Conservation (phyloP, 371 early-diverging fungal genomes). For the Mortierella sp. region DNA sequence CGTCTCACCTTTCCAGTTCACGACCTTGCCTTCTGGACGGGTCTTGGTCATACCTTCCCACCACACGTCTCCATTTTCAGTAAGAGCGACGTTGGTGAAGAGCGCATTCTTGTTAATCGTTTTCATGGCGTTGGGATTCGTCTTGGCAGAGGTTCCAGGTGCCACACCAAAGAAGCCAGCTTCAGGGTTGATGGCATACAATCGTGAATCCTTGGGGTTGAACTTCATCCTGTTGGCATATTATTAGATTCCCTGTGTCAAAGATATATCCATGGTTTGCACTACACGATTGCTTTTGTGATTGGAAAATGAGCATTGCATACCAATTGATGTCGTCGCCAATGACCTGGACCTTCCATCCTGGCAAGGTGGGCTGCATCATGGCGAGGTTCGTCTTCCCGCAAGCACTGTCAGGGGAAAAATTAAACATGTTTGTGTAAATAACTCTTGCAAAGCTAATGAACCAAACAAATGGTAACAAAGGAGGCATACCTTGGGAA, state of each 20-base stretch:
- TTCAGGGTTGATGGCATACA: slow-evolving; percentile 62
- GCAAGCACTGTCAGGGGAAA: slow-evolving; percentile 40
- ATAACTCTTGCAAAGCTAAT: no score
- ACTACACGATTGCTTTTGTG: no score
- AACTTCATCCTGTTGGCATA: slow-evolving; percentile 47
- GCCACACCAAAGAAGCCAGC: slow-evolving; percentile 64
- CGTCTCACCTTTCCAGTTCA: slow-evolving; percentile 54
- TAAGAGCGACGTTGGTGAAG: slow-evolving; percentile 59
- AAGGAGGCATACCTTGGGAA: slow-evolving; percentile 49
- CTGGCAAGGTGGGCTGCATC: slow-evolving; percentile 56
- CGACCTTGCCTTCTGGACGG: slow-evolving; percentile 53
- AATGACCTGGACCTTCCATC: slow-evolving; percentile 59
- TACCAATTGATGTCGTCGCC: slow-evolving; percentile 60
- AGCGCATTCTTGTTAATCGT: slow-evolving; percentile 54
- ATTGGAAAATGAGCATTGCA: not conserved
- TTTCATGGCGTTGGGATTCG: slow-evolving; percentile 57
- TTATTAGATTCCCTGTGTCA: no score
- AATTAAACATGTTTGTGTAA: no score
- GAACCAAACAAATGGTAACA: no score
- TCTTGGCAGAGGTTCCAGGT: slow-evolving; percentile 57
- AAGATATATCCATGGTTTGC: no score
- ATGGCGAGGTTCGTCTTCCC: slow-evolving; percentile 61
- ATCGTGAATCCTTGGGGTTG: slow-evolving; percentile 52
- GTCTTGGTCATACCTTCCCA: slow-evolving; percentile 59
- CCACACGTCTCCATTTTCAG: slow-evolving; percentile 59